phyloP scores from a whole-genome alignment of 257 asterid genomes.

The Scutellaria baicalensis region DNA sequence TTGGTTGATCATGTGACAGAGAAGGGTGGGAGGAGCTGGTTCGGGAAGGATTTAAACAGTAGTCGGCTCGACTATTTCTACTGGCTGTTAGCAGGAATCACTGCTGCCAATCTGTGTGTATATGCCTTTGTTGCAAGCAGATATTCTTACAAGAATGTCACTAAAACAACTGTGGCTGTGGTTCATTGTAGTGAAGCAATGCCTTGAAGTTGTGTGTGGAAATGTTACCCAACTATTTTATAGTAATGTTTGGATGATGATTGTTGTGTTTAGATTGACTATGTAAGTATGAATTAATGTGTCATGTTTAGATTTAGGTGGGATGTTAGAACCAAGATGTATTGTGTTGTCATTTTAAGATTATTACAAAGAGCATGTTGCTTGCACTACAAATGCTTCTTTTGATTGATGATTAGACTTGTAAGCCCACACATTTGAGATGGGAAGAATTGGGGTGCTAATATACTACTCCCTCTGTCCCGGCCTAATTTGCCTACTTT shows the following conservation, averaged over 20 bases:
- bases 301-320: not conserved
- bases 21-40: constrained; percentile 50
- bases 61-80: constrained; percentile 39
- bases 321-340: constrained; percentile 4
- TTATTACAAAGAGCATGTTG: too few species aligned
- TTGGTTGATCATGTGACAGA: constrained; percentile 53
- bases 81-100: constrained; percentile 51
- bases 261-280: not conserved
- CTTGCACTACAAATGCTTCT: too few species aligned
- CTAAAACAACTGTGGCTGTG: constrained; percentile 35
- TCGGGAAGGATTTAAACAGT: constrained; percentile 37
- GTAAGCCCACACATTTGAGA: too few species aligned
- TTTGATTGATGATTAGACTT: too few species aligned
- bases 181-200: constrained; percentile 36
- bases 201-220: constrained; percentile 1
- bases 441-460: too few species aligned
- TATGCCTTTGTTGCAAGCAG: constrained; percentile 44
- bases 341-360: not conserved
- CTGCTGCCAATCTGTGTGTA: constrained; percentile 31
- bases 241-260: not conserved
- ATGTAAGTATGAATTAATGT: not conserved
- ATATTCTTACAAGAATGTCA: constrained; percentile 68
- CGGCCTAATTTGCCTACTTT: too few species aligned
- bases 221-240: not conserved
- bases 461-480: too few species aligned